phyloP scores from a whole-genome alignment of 1,284 basidiomycete species.

The Abortiporus biennis region DNA sequence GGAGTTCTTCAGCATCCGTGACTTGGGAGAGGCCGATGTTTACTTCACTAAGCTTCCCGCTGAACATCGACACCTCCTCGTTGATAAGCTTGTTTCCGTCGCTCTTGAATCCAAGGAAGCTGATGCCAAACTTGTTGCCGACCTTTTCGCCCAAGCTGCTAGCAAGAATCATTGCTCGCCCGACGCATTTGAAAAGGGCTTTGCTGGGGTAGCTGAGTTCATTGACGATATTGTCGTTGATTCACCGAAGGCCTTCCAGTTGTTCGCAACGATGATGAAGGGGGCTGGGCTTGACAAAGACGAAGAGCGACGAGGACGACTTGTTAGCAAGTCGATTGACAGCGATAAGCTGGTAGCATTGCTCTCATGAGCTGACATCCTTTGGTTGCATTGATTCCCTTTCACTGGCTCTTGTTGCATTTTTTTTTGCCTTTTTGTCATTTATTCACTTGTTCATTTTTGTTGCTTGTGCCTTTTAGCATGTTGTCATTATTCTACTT shows the following conservation, averaged over 20 bases:
- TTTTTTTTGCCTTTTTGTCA: slow-evolving; percentile 9
- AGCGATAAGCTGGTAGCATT: slow-evolving; percentile 52
- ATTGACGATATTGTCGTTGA: slow-evolving; percentile 88
- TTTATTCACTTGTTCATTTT: slow-evolving; percentile 5
- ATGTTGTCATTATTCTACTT: neutral
- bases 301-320: slow-evolving; percentile 45
- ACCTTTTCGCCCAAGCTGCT: slow-evolving; percentile 54
- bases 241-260: slow-evolving; percentile 78
- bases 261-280: slow-evolving; percentile 71
- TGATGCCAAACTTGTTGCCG: slow-evolving; percentile 76
- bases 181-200: slow-evolving; percentile 58
- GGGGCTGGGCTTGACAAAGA: slow-evolving; percentile 52
- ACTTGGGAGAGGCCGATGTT: slow-evolving; percentile 81
- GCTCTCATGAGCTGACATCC: no score
- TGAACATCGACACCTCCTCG: slow-evolving; percentile 57
- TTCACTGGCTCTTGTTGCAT: slow-evolving; percentile 9
- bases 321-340: slow-evolving; percentile 56
- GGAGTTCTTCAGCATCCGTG: slow-evolving; percentile 72
- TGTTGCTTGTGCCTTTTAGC: slow-evolving; percentile 7
- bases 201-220: slow-evolving; percentile 62
- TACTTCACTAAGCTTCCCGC: slow-evolving; percentile 73
- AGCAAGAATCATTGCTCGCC: slow-evolving; percentile 49
- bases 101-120: slow-evolving; percentile 80
- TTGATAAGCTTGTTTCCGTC: slow-evolving; percentile 67
- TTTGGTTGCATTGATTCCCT: slow-evolving; percentile 10